These are phyloP conservation scores for Neocatenulostroma microsporum DNA, from an alignment of 2,329 filamentous ascomycete species.

Conservation along the genomic window DNA sequence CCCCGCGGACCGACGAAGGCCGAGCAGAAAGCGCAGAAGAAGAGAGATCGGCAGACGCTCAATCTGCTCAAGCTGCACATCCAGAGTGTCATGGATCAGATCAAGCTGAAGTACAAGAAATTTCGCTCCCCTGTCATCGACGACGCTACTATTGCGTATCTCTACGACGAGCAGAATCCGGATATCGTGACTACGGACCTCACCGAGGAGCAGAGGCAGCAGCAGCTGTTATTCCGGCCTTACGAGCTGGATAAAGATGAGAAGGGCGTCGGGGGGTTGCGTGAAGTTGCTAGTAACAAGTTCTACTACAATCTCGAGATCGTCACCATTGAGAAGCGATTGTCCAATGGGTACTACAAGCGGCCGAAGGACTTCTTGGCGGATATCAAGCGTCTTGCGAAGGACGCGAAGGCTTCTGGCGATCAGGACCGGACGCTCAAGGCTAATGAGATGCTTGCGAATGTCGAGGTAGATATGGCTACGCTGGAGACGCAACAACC, in stretches of 20 bases:
- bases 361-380: slow-evolving; percentile 80
- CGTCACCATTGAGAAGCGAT: slow-evolving; percentile 85
- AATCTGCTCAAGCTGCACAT: slow-evolving; percentile 83
- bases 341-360: slow-evolving; percentile 94
- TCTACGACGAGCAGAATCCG: slow-evolving; percentile 77
- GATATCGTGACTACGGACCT: slow-evolving; percentile 54
- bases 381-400: slow-evolving; percentile 76
- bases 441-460: slow-evolving; percentile 83
- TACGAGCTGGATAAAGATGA: slow-evolving; percentile 74
- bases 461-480: slow-evolving; percentile 88
- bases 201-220: slow-evolving; percentile 45
- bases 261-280: slow-evolving; percentile 67
- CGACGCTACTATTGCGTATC: slow-evolving; percentile 64
- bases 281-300: slow-evolving; percentile 67
- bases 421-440: slow-evolving; percentile 77
- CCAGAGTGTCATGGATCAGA: slow-evolving; percentile 94
- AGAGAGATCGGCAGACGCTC: slow-evolving; percentile 72
- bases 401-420: slow-evolving; percentile 74
- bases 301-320: slow-evolving; percentile 95
- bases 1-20: slow-evolving; percentile 57
- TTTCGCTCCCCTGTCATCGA: slow-evolving; percentile 77
- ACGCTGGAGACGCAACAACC: slow-evolving; percentile 61
- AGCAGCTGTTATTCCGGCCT: slow-evolving; percentile 55
- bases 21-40: slow-evolving; percentile 71
- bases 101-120: slow-evolving; percentile 80